Conservation (phyloP, 2,329 filamentous ascomycete genomes). For the Aspergillus arachidicola region DNA sequence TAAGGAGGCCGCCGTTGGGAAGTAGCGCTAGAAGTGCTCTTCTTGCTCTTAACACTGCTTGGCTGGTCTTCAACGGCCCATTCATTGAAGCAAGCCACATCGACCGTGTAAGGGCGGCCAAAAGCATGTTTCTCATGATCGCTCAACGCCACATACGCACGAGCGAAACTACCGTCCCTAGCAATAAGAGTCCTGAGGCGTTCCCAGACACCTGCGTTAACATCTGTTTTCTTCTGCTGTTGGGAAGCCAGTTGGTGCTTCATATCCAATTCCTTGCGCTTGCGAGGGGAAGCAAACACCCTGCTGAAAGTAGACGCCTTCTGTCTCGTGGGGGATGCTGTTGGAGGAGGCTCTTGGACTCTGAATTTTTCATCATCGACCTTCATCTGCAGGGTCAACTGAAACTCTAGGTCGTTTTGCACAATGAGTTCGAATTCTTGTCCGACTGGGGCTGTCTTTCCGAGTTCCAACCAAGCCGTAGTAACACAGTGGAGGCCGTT, state of each 20-base stretch:
- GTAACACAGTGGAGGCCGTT: slow-evolving; percentile 98
- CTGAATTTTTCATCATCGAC: slow-evolving; percentile 75
- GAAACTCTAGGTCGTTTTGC: slow-evolving; percentile 96
- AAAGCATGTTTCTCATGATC: slow-evolving; percentile 89
- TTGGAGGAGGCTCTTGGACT: slow-evolving; percentile 40
- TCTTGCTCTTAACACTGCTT: slow-evolving; percentile 94
- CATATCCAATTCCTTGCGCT: slow-evolving; percentile 90
- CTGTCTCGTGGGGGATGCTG: slow-evolving; percentile 63
- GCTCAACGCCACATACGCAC: slow-evolving; percentile 90
- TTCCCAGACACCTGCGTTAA: slow-evolving; percentile 67
- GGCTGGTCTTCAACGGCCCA: slow-evolving; percentile 88
- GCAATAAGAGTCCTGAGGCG: slow-evolving; percentile 83
- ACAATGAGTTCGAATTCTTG: slow-evolving; percentile 98
- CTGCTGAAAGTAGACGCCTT: slow-evolving; percentile 90
- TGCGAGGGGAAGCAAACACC: slow-evolving; percentile 92
- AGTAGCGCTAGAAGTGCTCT: slow-evolving; percentile 60
- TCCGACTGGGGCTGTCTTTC: slow-evolving; percentile 88
- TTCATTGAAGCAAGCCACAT: slow-evolving; percentile 96
- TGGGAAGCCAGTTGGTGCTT: slow-evolving; percentile 82
- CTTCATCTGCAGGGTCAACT: slow-evolving; percentile 94
- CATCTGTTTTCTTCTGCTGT: slow-evolving; percentile 67
- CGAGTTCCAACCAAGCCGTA: slow-evolving; percentile 91
- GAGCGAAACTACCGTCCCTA: slow-evolving; percentile 89
- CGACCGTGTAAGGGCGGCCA: slow-evolving; percentile 82
- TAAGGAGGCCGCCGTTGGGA: slow-evolving; percentile 81